Conservation (phyloP, 2,329 filamentous ascomycete species). For the Tricladium varicosporioides region DNA sequence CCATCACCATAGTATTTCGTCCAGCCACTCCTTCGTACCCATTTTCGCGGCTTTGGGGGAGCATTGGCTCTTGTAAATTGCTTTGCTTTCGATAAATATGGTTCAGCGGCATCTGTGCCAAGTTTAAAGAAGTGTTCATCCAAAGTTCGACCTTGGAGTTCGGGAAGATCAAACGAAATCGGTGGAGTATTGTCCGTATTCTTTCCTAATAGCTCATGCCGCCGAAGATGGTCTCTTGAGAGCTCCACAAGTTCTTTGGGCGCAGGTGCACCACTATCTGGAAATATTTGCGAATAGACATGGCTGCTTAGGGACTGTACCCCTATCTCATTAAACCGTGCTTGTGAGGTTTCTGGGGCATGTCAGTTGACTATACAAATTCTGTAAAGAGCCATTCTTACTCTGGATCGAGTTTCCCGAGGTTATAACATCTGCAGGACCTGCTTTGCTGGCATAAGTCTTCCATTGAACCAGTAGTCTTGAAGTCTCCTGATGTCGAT, state of each 20-base stretch:
- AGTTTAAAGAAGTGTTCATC: conserved; percentile 94
- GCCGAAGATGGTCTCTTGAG: conserved; percentile 75
- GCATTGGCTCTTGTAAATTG: conserved; percentile 65
- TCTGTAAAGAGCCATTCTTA: conserved; percentile 8
- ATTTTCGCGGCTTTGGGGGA: conserved; percentile 62
- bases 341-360: conserved; percentile 40
- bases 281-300: conserved; percentile 82
- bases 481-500: conserved; percentile 27
- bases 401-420: conserved; percentile 14
- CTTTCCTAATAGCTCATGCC: conserved; percentile 88
- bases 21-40: conserved; percentile 83
- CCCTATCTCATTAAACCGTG: conserved; percentile 87
- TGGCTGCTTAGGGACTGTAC: conserved; percentile 89
- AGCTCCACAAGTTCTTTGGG: conserved; percentile 74
- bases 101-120: conserved; percentile 82
- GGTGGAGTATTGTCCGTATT: conserved; percentile 75
- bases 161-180: conserved; percentile 82
- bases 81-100: conserved; percentile 74
- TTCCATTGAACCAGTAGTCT: conserved; percentile 44
- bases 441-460: conserved; percentile 32
- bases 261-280: conserved; percentile 51
- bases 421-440: conserved; percentile 1
- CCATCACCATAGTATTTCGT: conserved; percentile 85
- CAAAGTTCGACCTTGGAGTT: conserved; percentile 73
- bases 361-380: conserved; percentile 5